These are phyloP conservation scores for Saitozyma podzolica DNA, from an alignment of 768 basidiomycete species.

Conservation along the genomic window DNA sequence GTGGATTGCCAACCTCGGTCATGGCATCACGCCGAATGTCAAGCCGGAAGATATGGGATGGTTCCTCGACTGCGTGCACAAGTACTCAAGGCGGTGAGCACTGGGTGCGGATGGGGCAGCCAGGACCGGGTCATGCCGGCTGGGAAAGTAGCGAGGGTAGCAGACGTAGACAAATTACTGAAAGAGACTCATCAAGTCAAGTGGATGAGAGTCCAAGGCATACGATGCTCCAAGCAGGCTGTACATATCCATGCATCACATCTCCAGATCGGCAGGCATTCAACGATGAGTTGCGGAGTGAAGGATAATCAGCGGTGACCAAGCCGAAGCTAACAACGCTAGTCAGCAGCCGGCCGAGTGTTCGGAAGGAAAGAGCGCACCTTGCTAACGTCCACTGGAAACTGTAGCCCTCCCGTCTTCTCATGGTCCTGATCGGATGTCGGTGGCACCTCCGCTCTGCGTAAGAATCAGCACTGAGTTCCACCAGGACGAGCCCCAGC, in stretches of 20 bases:
- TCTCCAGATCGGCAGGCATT: too few relatives aligned
- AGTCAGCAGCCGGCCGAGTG: too few relatives aligned
- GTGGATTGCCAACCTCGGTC: constrained; percentile 98
- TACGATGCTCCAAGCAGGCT: not conserved
- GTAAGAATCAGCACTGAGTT: not conserved
- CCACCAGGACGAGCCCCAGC: too few relatives aligned
- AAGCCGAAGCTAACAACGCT: too few relatives aligned
- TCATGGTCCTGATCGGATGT: constrained; percentile 33
- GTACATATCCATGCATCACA: not conserved
- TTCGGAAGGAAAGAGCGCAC: not conserved
- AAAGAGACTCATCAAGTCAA: not conserved
- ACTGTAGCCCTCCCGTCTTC: not conserved
- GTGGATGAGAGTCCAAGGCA: not conserved
- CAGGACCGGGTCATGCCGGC: too few relatives aligned
- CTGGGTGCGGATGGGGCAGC: too few relatives aligned
- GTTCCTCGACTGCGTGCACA: constrained; percentile 75
- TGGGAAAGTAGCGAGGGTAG: not conserved
- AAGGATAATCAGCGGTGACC: too few relatives aligned
- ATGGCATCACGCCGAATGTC: constrained; percentile 94
- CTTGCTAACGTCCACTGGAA: not conserved
- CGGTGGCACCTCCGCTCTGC: constrained; percentile 47
- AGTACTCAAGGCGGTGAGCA: constrained; percentile 39
- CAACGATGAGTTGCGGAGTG: too few relatives aligned
- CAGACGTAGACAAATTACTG: not conserved
- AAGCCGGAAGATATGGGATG: constrained; percentile 88